Conservation (phyloP, 352 stramenopile species). For the Globisporangium cystogenes region DNA sequence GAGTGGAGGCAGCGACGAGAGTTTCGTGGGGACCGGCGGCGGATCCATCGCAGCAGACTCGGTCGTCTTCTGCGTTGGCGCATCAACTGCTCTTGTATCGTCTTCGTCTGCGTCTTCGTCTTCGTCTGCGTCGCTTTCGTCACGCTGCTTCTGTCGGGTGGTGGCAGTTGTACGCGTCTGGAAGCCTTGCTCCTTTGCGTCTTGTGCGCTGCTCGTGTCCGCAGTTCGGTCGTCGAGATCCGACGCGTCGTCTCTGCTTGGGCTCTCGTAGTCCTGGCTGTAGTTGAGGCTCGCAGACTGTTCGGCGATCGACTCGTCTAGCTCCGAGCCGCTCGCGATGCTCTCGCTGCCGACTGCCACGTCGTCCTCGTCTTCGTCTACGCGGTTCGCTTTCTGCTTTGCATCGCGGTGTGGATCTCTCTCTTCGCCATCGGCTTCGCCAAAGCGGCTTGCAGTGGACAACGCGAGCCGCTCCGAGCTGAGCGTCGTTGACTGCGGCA, state of each 20-base stretch:
- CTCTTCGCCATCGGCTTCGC: background rate
- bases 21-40: constrained; percentile 21
- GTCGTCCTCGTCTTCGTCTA: constrained; percentile 31
- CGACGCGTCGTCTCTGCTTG: constrained; percentile 18
- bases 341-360: constrained; percentile 42
- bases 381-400: constrained; percentile 8
- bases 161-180: background rate
- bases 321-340: constrained; percentile 44
- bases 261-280: constrained; percentile 24
- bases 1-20: constrained; percentile 20
- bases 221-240: background rate
- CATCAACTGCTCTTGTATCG: constrained; percentile 1
- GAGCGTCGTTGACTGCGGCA: background rate
- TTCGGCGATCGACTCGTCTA: constrained; percentile 45
- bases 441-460: background rate
- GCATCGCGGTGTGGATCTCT: background rate
- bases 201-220: background rate
- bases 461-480: background rate
- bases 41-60: constrained; percentile 6
- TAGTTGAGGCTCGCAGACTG: constrained; percentile 15
- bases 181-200: constrained; percentile 2
- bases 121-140: constrained; percentile 16
- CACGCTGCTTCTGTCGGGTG: constrained; percentile 6
- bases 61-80: background rate
- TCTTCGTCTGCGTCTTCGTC: constrained; percentile 22